Conservation (phyloP, 2,329 filamentous ascomycete species). For the Epicoccum sorghinum region DNA sequence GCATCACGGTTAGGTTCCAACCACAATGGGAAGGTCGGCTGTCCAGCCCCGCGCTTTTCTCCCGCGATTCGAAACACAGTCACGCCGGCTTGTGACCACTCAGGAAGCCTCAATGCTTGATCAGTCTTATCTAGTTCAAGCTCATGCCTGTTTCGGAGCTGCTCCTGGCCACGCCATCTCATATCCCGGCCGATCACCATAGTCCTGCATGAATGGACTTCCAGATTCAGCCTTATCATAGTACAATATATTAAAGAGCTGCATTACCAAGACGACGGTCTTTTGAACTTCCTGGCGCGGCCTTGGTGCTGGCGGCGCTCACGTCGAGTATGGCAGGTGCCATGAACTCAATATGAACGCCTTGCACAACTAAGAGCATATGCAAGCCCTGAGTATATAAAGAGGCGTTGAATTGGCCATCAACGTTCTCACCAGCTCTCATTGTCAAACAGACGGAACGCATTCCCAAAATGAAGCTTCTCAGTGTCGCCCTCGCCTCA, state of each 20-base stretch:
- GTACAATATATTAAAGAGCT: slow-evolving; percentile 16
- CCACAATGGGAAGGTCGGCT: slow-evolving; percentile 14
- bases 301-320: slow-evolving; percentile 13
- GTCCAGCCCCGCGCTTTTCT: slow-evolving; percentile 13
- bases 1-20: slow-evolving; percentile 4
- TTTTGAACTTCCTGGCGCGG: slow-evolving; percentile 16
- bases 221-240: slow-evolving; percentile 18
- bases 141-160: slow-evolving; percentile 13
- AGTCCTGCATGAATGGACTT: slow-evolving; percentile 14
- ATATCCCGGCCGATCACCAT: slow-evolving; percentile 13
- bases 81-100: slow-evolving; percentile 7
- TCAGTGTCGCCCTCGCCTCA: slow-evolving; percentile 37
- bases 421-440: slow-evolving; percentile 13
- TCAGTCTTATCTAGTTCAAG: slow-evolving; percentile 18
- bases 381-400: slow-evolving; percentile 6
- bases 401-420: not conserved
- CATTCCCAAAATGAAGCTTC: slow-evolving; percentile 38
- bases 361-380: not conserved
- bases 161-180: slow-evolving; percentile 6
- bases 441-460: slow-evolving; percentile 3
- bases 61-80: slow-evolving; percentile 6
- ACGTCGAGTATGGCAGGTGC: slow-evolving; percentile 18
- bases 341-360: slow-evolving; percentile 7
- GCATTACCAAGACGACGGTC: slow-evolving; percentile 10
- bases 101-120: slow-evolving; percentile 8